A percentile compares a stretch with the other conserved stretches of the same genome.
These are phyloP conservation scores for Paracamarosporium sp. DNA, from an alignment of 2,329 filamentous ascomycete genomes.

Conservation along the genomic window DNA sequence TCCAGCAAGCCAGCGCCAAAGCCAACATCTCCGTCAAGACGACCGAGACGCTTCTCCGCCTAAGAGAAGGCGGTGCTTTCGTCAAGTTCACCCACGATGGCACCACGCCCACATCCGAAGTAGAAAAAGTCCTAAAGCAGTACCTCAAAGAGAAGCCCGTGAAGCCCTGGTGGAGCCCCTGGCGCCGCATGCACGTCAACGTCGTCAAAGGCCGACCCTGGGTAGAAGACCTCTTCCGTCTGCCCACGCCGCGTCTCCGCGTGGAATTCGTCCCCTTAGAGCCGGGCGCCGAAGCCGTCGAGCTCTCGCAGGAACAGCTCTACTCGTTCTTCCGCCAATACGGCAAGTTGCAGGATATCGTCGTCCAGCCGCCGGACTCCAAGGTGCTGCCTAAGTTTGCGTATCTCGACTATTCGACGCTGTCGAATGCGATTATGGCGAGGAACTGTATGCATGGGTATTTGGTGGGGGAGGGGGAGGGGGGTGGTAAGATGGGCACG, in stretches of 20 bases:
- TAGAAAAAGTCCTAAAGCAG: constrained; percentile 67
- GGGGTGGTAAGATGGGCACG: constrained; percentile 78
- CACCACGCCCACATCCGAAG: constrained; percentile 56
- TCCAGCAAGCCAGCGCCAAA: constrained; percentile 66
- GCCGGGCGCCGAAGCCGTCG: constrained; percentile 73
- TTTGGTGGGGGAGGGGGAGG: constrained; percentile 69
- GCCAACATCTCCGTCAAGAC: constrained; percentile 69
- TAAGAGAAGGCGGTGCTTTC: constrained; percentile 93
- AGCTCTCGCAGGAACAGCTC: constrained; percentile 84
- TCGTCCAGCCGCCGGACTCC: constrained; percentile 81
- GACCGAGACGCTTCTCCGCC: constrained; percentile 79
- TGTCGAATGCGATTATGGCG: constrained; percentile 83
- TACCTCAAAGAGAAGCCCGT: constrained; percentile 74
- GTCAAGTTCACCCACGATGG: constrained; percentile 76
- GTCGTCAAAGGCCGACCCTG: constrained; percentile 86
- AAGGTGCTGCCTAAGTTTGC: constrained; percentile 84
- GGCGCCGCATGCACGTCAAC: constrained; percentile 74
- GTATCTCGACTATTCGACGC: constrained; percentile 75
- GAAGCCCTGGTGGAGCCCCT: constrained; percentile 89
- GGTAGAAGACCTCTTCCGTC: constrained; percentile 89
- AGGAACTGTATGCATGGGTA: constrained; percentile 92
- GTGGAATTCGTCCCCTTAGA: constrained; percentile 83
- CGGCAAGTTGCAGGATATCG: constrained; percentile 88
- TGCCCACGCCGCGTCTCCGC: constrained; percentile 76
- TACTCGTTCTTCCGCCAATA: constrained; percentile 89